phyloP scores from a whole-genome alignment of 1,139 yeast genomes.

The Yueomyces sp. region DNA sequence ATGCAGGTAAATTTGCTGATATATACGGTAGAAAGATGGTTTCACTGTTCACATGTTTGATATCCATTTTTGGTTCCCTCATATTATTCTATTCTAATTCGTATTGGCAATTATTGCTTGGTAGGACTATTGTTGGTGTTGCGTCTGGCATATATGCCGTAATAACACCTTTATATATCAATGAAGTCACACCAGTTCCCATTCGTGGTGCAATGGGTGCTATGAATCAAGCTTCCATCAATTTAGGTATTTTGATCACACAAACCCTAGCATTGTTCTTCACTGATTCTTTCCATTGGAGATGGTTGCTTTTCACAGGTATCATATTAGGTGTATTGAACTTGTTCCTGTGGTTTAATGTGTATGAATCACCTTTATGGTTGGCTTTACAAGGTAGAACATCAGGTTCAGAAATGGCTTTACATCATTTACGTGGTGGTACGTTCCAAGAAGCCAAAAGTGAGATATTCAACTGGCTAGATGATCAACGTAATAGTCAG shows the following conservation, averaged over 20 bases:
- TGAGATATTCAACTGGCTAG: conserved; percentile 24
- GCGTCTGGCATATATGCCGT: conserved; percentile 87
- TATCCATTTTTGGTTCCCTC: conserved; percentile 57
- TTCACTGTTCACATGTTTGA: conserved; percentile 40
- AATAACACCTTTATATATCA: conserved; percentile 66
- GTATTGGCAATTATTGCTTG: conserved; percentile 38
- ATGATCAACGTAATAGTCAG: conserved; percentile 8
- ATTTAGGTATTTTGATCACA: conserved; percentile 69
- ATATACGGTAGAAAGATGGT: conserved; percentile 49
- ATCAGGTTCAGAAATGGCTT: conserved; percentile 26
- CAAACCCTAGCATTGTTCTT: conserved; percentile 60
- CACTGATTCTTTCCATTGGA: conserved; percentile 61
- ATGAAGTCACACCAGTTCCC: conserved; percentile 61
- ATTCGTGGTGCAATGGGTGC: conserved; percentile 72
- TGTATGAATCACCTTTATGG: conserved; percentile 87
- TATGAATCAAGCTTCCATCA: conserved; percentile 77
- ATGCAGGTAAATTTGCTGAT: conserved; percentile 64
- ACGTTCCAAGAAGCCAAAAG: conserved; percentile 17
- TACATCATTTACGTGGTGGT: conserved; percentile 25
- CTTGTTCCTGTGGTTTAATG: conserved; percentile 31
- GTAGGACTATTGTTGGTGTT: conserved; percentile 67
- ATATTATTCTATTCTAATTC: conserved; percentile 42
- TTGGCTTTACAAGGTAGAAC: conserved; percentile 29
- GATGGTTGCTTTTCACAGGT: conserved; percentile 52
- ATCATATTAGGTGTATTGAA: conserved; percentile 40